Base-by-base conservation (phyloP, 352 stramenopile species). In the Aphanomyces invadans region DNA sequence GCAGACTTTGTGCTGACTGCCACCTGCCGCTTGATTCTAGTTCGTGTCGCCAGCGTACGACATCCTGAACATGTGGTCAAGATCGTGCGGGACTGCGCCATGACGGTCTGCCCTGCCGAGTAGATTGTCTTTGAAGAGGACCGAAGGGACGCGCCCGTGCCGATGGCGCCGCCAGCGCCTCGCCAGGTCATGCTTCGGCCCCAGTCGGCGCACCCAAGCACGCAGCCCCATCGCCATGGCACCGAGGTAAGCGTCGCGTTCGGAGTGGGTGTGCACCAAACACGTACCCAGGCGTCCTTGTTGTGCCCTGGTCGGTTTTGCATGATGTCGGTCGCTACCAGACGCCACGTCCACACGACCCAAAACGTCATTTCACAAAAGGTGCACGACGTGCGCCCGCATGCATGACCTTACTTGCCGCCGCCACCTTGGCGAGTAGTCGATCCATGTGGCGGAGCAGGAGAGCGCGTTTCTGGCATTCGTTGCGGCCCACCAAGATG, bases 41-140 rank as follows among this genome's bases (percentile, higher is more conserved):
- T 67, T 10, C 60, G 60, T 11, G 49, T 67, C 21, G 21, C 39
- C 31, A 51, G 57, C 21, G 60, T 67, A 23, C 59, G 53, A 0
- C n/a, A n/a, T n/a, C n/a, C n/a, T n/a, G n/a, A n/a, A n/a, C n/a
- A n/a, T n/a, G n/a, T n/a, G n/a, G n/a, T n/a, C n/a, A n/a, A n/a
- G n/a, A n/a, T n/a, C n/a, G n/a, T n/a, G n/a, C n/a, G n/a, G n/a
- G n/a, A n/a, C n/a, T n/a, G n/a, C n/a, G n/a, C n/a, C n/a, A n/a
- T n/a, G n/a, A n/a, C n/a, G n/a, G n/a, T n/a, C n/a, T n/a, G n/a
- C n/a, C 12, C 4, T 32, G 21, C 21, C 36, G 25, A 25, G 15
- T 39, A 67, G 60, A 45, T 67, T 59, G 49, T 67, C 19, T 67
- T 57, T 32, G 60, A 42, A 5, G 25, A 25, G 12, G 60, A 67